Percentiles rank a stretch among this genome's conserved stretches.
Evolutionary conservation across 2,329 filamentous ascomycete genomes (phyloP).

Genomic region (Fusarium avenaceum): DNA sequence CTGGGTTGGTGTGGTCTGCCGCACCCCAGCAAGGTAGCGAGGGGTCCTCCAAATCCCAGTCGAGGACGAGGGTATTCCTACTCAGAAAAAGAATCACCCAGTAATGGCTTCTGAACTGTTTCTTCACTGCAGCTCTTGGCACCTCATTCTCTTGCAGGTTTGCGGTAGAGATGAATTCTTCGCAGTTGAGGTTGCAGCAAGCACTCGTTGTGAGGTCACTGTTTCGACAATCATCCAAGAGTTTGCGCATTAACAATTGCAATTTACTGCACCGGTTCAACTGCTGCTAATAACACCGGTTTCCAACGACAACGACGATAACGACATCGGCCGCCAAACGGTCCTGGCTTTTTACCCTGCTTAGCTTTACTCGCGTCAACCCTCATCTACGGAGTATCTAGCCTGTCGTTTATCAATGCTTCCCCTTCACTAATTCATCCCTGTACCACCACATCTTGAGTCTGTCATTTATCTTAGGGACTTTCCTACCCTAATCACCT

Average conservation of each 20-base stretch:
- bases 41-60: slow-evolving; percentile 21
- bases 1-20: slow-evolving; percentile 35
- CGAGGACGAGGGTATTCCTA: slow-evolving; percentile 20
- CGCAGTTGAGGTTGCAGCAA: slow-evolving; percentile 13
- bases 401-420: slow-evolving; percentile 28
- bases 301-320: slow-evolving; percentile 28
- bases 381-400: slow-evolving; percentile 19
- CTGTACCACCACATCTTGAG: slow-evolving; percentile 33
- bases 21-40: slow-evolving; percentile 37
- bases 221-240: slow-evolving; percentile 4
- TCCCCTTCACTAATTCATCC: slow-evolving; percentile 1
- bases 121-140: slow-evolving; percentile 39
- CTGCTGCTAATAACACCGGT: slow-evolving; percentile 22
- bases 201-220: slow-evolving; percentile 17
- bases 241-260: slow-evolving; percentile 6
- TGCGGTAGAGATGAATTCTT: slow-evolving; percentile 3
- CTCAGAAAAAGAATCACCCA: slow-evolving; percentile 38
- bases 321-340: slow-evolving; percentile 34
- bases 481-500: slow-evolving; percentile 29
- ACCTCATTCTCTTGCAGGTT: slow-evolving; percentile 22
- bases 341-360: slow-evolving; percentile 34
- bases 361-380: slow-evolving; percentile 41
- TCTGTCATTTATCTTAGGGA: slow-evolving; percentile 18
- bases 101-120: slow-evolving; percentile 40
- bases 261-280: slow-evolving; percentile 24